phyloP scores from a whole-genome alignment of 1,284 basidiomycete genomes.

The Melampsora occidentalis region DNA sequence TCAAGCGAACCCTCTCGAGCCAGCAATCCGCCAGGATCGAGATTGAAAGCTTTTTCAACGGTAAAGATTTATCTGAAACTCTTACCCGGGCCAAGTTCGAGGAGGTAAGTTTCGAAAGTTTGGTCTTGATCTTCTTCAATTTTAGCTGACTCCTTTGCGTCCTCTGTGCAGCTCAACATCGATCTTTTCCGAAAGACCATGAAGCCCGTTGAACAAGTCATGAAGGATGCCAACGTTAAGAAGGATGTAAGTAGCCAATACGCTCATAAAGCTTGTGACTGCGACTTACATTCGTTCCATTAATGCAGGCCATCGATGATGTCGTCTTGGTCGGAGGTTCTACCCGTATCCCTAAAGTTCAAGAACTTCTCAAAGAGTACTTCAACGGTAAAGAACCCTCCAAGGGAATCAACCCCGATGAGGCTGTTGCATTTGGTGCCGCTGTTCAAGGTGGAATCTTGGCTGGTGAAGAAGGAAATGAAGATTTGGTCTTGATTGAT shows the following conservation, averaged over 20 bases:
- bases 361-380: slow-evolving; percentile 90
- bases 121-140: no score
- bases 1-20: slow-evolving; percentile 54
- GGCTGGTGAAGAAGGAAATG: slow-evolving; percentile 76
- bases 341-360: slow-evolving; percentile 97
- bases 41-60: slow-evolving; percentile 54
- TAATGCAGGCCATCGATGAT: slow-evolving; percentile 36
- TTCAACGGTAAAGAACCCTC: slow-evolving; percentile 85
- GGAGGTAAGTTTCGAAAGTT: slow-evolving; percentile 46
- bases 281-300: not conserved
- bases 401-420: slow-evolving; percentile 73
- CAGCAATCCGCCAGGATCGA: slow-evolving; percentile 54
- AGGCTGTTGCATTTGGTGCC: slow-evolving; percentile 76
- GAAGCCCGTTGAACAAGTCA: slow-evolving; percentile 55
- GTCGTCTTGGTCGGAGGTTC: slow-evolving; percentile 83
- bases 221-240: slow-evolving; percentile 43
- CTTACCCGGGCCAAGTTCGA: slow-evolving; percentile 54
- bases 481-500: slow-evolving; percentile 87
- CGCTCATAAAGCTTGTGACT: not conserved
- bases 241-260: slow-evolving; percentile 24
- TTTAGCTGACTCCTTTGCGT: not conserved
- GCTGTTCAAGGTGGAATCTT: slow-evolving; percentile 97
- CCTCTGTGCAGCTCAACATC: slow-evolving; percentile 49
- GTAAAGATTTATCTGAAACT: slow-evolving; percentile 54
- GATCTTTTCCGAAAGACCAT: slow-evolving; percentile 54